Evolutionary conservation across 306 rosid genomes (phyloP).

Genomic region (Clitoria ternatea): DNA sequence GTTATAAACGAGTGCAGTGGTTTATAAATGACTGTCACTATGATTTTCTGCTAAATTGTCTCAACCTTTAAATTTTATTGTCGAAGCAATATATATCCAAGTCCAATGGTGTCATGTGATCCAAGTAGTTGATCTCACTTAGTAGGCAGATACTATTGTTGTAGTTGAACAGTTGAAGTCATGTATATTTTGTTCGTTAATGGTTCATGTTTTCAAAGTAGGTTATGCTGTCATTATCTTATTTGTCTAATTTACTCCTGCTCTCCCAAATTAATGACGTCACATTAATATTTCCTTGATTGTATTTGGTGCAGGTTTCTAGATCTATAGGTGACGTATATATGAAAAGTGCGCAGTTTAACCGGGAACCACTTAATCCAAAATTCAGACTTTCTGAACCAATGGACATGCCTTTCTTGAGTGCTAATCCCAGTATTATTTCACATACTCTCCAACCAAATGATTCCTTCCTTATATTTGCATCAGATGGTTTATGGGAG

Average conservation of each 20-base stretch:
- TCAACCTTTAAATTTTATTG: not conserved
- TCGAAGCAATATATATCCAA: no score
- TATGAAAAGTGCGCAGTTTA: constrained; percentile 60
- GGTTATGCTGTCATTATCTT: not conserved
- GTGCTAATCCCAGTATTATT: constrained; percentile 60
- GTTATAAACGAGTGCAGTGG: not conserved
- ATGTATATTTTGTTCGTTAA: not conserved
- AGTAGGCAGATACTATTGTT: no score
- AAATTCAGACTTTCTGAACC: constrained; percentile 88
- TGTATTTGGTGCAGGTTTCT: constrained; percentile 62
- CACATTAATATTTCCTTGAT: not conserved
- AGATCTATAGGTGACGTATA: constrained; percentile 85
- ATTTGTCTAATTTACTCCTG: not conserved
- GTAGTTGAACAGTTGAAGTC: no score
- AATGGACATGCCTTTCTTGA: constrained; percentile 64
- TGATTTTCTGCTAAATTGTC: not conserved
- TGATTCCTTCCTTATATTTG: constrained; percentile 88
- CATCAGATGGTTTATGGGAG: constrained; percentile 94
- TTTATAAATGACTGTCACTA: not conserved
- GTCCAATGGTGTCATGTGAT: no score
- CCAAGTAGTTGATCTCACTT: no score
- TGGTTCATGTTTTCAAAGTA: not conserved
- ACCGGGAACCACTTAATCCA: constrained; percentile 55
- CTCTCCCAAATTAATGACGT: not conserved
- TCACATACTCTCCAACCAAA: constrained; percentile 67